Percentiles rank a stretch among this genome's conserved stretches.
Evolutionary conservation across 2,329 filamentous ascomycete genomes (phyloP).

Genomic region (Alternaria alternata): DNA sequence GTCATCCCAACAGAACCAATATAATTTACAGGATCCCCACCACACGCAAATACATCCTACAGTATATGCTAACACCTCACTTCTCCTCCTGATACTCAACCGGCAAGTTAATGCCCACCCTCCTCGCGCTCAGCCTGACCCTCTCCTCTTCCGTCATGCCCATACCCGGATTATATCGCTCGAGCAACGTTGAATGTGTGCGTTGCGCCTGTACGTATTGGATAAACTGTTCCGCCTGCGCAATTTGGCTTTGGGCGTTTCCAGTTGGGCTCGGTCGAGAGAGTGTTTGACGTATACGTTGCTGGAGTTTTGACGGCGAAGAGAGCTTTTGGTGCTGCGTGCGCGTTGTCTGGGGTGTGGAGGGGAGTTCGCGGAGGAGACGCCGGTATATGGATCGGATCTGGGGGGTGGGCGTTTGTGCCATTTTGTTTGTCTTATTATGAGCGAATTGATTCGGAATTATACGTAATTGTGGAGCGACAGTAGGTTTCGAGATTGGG

Average conservation of each 20-base stretch:
- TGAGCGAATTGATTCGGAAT: too few species aligned
- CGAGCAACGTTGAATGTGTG: constrained; percentile 79
- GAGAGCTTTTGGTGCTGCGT: constrained; percentile 54
- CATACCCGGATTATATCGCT: constrained; percentile 94
- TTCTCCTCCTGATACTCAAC: constrained; percentile 58
- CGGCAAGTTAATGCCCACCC: constrained; percentile 91
- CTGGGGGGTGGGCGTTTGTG: constrained; percentile 51
- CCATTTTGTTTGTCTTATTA: constrained; percentile 35
- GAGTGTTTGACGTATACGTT: constrained; percentile 72
- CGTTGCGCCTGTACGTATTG: constrained; percentile 87
- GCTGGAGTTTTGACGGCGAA: constrained; percentile 72
- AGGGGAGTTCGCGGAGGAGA: constrained; percentile 87
- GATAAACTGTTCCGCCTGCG: constrained; percentile 79
- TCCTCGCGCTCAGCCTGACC: constrained; percentile 80
- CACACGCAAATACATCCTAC: neutral
- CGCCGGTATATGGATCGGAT: constrained; percentile 85
- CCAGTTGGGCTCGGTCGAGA: constrained; percentile 27
- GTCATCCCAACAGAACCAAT: neutral
- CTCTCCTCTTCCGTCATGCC: constrained; percentile 85
- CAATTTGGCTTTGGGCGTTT: constrained; percentile 30
- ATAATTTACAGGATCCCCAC: neutral
- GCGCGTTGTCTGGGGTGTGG: constrained; percentile 60
- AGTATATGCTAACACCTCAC: constrained; percentile 8
- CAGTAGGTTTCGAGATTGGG: neutral
- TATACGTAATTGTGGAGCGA: too few species aligned